These are phyloP conservation scores for Lepidopterella palustris DNA, from an alignment of 495 filamentous ascomycete species.

Conservation along the genomic window DNA sequence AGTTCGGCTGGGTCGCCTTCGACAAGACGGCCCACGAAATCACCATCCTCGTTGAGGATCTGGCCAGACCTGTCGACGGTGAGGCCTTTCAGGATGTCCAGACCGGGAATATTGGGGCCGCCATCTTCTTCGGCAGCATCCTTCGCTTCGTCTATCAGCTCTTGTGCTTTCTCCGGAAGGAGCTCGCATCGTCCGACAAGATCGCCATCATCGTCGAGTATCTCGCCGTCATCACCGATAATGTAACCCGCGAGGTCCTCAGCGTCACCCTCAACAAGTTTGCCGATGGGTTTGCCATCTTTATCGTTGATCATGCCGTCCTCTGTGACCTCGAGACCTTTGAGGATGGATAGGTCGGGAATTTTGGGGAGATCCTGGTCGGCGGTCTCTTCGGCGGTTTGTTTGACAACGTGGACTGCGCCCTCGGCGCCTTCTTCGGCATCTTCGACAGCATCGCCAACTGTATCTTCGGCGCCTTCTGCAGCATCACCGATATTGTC, in stretches of 20 bases:
- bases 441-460: slow-evolving; percentile 17
- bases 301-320: slow-evolving; percentile 51
- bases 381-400: slow-evolving; percentile 28
- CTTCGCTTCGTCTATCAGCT: slow-evolving; percentile 33
- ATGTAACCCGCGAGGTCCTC: slow-evolving; percentile 54
- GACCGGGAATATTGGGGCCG: slow-evolving; percentile 32
- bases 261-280: slow-evolving; percentile 54
- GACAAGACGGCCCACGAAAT: slow-evolving; percentile 36
- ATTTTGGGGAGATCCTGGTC: slow-evolving; percentile 34
- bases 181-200: slow-evolving; percentile 53
- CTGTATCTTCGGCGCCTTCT: slow-evolving; percentile 17
- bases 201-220: slow-evolving; percentile 59
- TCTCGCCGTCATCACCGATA: slow-evolving; percentile 56
- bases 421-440: slow-evolving; percentile 16
- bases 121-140: slow-evolving; percentile 26
- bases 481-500: slow-evolving; percentile 21
- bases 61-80: slow-evolving; percentile 34
- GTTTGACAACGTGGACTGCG: slow-evolving; percentile 14
- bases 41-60: slow-evolving; percentile 40
- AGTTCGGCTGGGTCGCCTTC: slow-evolving; percentile 39
- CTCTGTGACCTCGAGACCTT: slow-evolving; percentile 51
- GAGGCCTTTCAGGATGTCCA: slow-evolving; percentile 37
- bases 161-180: slow-evolving; percentile 40
- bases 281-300: slow-evolving; percentile 51
- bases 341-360: slow-evolving; percentile 47